Conservation (phyloP, 1,139 yeast genomes). For the Keqinozyma sinolaborantium region DNA sequence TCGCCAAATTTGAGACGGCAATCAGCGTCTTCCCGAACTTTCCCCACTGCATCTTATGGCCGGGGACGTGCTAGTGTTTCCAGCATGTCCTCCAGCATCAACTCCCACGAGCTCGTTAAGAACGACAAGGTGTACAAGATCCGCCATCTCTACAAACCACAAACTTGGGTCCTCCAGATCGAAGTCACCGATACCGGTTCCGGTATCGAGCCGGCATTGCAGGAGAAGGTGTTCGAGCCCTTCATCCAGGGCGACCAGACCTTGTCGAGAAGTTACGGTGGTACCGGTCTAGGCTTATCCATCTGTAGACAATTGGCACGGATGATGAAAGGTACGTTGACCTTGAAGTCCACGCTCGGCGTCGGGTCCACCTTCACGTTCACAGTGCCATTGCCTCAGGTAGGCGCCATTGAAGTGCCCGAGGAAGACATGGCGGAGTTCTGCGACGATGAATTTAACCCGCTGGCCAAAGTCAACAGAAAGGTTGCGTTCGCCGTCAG, state of each 20-base stretch:
- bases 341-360: conserved; percentile 64
- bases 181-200: conserved; percentile 90
- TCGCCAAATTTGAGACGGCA: background rate
- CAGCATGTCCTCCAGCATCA: conserved; percentile 10
- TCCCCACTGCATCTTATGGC: conserved; percentile 1
- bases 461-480: conserved; percentile 31
- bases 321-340: conserved; percentile 84
- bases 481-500: conserved; percentile 33
- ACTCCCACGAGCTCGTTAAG: conserved; percentile 22
- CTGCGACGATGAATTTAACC: conserved; percentile 44
- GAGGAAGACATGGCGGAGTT: conserved; percentile 36
- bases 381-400: conserved; percentile 73
- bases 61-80: conserved; percentile 8
- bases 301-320: conserved; percentile 88
- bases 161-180: conserved; percentile 63
- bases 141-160: conserved; percentile 36
- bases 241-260: conserved; percentile 98
- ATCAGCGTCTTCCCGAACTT: conserved; percentile 1
- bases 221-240: conserved; percentile 88
- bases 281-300: conserved; percentile 92
- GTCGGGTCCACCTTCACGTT: conserved; percentile 80
- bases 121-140: conserved; percentile 32
- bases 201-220: conserved; percentile 78
- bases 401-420: conserved; percentile 52
- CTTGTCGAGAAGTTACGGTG: conserved; percentile 85